Conservation (phyloP, 2,329 filamentous ascomycete genomes). For the Decorospora gaudefroyi region DNA sequence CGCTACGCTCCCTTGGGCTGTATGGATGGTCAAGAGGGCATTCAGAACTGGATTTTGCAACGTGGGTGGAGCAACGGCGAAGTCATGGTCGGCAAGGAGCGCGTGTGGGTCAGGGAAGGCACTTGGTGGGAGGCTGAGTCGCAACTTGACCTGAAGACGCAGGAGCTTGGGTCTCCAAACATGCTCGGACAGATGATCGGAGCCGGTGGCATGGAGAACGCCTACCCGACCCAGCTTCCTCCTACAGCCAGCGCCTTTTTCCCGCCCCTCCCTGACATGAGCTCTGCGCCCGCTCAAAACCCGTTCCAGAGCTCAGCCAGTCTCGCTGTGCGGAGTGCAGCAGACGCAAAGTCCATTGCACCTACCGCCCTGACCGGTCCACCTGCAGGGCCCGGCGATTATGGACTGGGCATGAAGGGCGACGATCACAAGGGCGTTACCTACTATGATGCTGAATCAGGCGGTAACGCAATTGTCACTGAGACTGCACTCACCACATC, state of each 20-base stretch:
- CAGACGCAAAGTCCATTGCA: conserved; percentile 49
- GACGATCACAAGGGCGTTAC: conserved; percentile 61
- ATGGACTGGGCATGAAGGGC: conserved; percentile 84
- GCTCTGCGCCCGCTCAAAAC: conserved; percentile 70
- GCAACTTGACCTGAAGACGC: conserved; percentile 86
- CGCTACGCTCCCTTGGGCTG: conserved; percentile 85
- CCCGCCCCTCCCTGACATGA: conserved; percentile 59
- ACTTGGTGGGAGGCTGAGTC: conserved; percentile 98
- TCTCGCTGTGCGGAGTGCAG: conserved; percentile 53
- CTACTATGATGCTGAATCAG: conserved; percentile 80
- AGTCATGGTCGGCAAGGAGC: conserved; percentile 85
- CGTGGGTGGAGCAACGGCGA: conserved; percentile 98
- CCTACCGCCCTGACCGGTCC: conserved; percentile 68
- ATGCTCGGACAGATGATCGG: conserved; percentile 58
- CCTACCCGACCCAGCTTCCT: conserved; percentile 66
- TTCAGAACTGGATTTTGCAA: conserved; percentile 92
- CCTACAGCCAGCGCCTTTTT: conserved; percentile 69
- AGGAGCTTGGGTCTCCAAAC: conserved; percentile 50
- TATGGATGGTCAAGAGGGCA: conserved; percentile 85
- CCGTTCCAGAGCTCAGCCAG: conserved; percentile 61
- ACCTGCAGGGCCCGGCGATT: conserved; percentile 68
- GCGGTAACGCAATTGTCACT: conserved; percentile 75
- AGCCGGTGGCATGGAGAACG: conserved; percentile 68
- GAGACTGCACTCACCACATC: conserved; percentile 65
- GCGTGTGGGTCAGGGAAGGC: conserved; percentile 91